A percentile compares a stretch with the other conserved stretches of the same genome.
Conservation (phyloP, 306 rosid genomes). For the Morella rubra region DNA sequence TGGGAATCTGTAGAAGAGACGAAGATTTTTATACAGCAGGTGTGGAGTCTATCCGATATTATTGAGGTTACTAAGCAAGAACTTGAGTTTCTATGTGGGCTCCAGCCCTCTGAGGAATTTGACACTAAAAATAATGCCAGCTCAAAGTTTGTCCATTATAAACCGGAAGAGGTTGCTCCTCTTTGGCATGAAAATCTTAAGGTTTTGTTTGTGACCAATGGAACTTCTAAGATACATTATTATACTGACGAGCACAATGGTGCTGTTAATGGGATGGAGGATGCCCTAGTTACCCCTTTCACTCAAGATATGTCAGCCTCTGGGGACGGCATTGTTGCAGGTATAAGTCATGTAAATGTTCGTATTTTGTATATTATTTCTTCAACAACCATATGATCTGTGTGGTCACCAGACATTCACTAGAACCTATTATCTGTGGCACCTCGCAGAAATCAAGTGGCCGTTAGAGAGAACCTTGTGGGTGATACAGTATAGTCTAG, state of each 20-base stretch:
- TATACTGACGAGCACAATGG: constrained; percentile 76
- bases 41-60: constrained; percentile 83
- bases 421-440: constrained; percentile 17
- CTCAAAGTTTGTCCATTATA: constrained; percentile 78
- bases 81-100: constrained; percentile 84
- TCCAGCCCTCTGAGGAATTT: constrained; percentile 76
- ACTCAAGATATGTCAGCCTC: constrained; percentile 87
- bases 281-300: constrained; percentile 76
- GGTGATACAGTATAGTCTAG: background rate
- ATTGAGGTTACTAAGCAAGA: constrained; percentile 97
- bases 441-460: background rate
- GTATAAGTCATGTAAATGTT: constrained; percentile 40
- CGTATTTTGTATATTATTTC: background rate
- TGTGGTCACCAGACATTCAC: constrained; percentile 1
- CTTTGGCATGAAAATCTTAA: constrained; percentile 88
- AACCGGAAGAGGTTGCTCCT: constrained; percentile 57
- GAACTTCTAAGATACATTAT: constrained; percentile 94
- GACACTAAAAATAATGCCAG: constrained; percentile 75
- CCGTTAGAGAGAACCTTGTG: constrained; percentile 12
- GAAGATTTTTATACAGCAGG: constrained; percentile 60
- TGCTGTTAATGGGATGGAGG: constrained; percentile 84
- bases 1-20: constrained; percentile 89
- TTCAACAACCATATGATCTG: background rate
- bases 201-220: constrained; percentile 93
- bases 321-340: constrained; percentile 95